Conservation (phyloP, 1,284 basidiomycete genomes). For the Microbotryum saponariae region DNA sequence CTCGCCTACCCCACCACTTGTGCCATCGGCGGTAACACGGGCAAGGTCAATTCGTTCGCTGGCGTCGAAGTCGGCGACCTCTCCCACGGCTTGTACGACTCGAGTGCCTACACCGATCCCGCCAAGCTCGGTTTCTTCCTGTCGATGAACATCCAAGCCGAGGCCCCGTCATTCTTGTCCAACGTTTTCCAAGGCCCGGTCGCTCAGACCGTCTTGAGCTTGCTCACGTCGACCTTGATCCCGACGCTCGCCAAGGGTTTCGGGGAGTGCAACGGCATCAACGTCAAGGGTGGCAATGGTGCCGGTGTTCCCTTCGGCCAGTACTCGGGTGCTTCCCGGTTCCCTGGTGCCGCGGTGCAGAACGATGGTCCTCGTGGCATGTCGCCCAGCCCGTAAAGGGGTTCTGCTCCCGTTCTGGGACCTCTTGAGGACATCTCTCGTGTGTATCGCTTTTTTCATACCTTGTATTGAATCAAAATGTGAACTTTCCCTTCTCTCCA, state of each 20-base stretch:
- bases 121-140: slow-evolving; percentile 5
- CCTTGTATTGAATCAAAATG: too few species aligned
- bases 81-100: neutral
- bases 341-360: neutral
- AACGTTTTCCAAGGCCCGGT: slow-evolving; percentile 2
- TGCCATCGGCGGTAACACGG: slow-evolving; percentile 4
- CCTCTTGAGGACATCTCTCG: too few species aligned
- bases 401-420: too few species aligned
- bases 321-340: neutral
- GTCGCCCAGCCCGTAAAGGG: too few species aligned
- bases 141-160: slow-evolving; percentile 3
- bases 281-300: slow-evolving; percentile 4
- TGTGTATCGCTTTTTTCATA: too few species aligned
- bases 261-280: slow-evolving; percentile 6
- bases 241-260: slow-evolving; percentile 1
- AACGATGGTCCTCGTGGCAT: too few species aligned
- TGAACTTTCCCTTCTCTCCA: too few species aligned
- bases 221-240: neutral
- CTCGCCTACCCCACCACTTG: slow-evolving; percentile 2
- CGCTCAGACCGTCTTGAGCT: neutral
- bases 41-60: slow-evolving; percentile 3
- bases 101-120: slow-evolving; percentile 2
- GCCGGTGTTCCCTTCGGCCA: neutral
- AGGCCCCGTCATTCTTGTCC: neutral
- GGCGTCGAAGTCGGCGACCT: slow-evolving; percentile 1